Base-by-base conservation (phyloP, 148 eudicot genomes). In the Diospyros lotus region DNA sequence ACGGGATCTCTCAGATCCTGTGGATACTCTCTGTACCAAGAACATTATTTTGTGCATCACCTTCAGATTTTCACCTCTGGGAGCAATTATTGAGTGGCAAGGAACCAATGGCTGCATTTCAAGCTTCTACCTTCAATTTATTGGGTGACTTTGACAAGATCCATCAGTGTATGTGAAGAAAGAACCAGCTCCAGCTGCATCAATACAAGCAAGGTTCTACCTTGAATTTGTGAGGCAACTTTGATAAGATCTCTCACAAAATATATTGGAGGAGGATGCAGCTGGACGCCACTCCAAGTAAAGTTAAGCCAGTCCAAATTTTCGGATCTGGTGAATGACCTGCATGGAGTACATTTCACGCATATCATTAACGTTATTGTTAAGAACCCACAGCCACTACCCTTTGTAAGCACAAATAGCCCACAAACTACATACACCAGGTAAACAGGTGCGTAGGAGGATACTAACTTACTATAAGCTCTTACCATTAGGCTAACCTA, bases 271-370 rank as follows among this genome's bases (percentile, higher is more conserved):
- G 50, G 44, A 68, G 78, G 62, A 72, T 76, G 82, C 81, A 74
- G 79, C 87, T 71, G 38, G 64, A 78, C 58, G 66, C 73, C 66
- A 84, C 44, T 73, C 80, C 82, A 38, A 80, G 67, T 68, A 82
- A 65, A 13, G 63, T 50, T 6, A 68, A 45, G 51, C 9, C 62
- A 51, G 43, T 65, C 12, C 43, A 73, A 43, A 58, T 41, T 56
- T 64, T 71, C 68, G 51, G 66, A 41, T 64, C 17, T 38, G 79
- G 75, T 11, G 84, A 80, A 79, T 63, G 58, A 58, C 84, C 86
- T 86, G 82, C 79, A 78, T 14, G 15, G 18, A 69, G 58, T 28
- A 5, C 18, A 28, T 62, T 68, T 6, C 17, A 74, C 43, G n/a
- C 6, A 69, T 14, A 43, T 41, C 9, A 3, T 68, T 63, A 83